Evolutionary conservation across 2,329 filamentous ascomycete species (phyloP).

Genomic region (Sporothrix dimorphospora): DNA sequence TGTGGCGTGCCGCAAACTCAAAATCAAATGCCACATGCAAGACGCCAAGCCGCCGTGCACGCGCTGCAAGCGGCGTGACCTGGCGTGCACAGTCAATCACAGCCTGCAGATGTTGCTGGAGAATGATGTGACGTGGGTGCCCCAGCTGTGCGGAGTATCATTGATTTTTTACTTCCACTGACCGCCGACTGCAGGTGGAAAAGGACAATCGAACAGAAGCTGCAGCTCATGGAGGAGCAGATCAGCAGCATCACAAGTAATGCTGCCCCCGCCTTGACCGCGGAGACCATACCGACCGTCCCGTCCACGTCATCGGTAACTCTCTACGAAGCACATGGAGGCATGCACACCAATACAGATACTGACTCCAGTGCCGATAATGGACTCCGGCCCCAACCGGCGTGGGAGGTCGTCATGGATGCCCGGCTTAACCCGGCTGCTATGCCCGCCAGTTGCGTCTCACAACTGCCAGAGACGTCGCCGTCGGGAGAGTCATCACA

Average conservation of each 20-base stretch:
- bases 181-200: not conserved
- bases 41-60: not conserved
- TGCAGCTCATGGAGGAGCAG: slow-evolving; percentile 6
- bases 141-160: not conserved
- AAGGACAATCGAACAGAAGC: not conserved
- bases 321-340: not conserved
- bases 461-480: not conserved
- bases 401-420: slow-evolving; percentile 18
- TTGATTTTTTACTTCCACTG: not conserved
- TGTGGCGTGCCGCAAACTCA: slow-evolving; percentile 10
- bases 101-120: slow-evolving; percentile 19
- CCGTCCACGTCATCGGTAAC: not conserved
- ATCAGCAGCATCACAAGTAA: not conserved
- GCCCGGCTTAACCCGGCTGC: not conserved
- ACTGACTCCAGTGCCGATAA: not conserved
- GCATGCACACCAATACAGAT: no score
- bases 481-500: not conserved
- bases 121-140: slow-evolving; percentile 15
- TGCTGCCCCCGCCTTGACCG: not conserved
- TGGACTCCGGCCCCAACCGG: not conserved
- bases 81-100: slow-evolving; percentile 18
- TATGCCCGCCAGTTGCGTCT: not conserved
- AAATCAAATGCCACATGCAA: slow-evolving; percentile 19
- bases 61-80: slow-evolving; percentile 7
- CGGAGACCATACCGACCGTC: not conserved